Evolutionary conservation across 225 moss, liverwort and hornwort species (phyloP), one percentile per base, ranked within the genome.

Genomic region (Marchantia polymorpha): DNA sequence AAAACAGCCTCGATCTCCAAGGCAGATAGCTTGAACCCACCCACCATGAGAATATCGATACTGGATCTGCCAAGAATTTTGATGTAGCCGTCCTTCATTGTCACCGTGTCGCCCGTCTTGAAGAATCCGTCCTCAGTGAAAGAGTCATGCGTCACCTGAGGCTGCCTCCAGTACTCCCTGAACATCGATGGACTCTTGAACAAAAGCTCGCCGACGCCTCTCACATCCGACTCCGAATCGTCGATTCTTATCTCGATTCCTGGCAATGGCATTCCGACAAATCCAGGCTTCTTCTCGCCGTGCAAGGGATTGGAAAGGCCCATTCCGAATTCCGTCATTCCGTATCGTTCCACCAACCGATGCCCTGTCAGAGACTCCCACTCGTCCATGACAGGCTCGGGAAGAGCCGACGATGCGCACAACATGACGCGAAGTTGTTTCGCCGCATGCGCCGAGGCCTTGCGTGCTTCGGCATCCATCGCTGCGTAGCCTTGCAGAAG

Each of bases 271-370:
- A 82, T 75, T 74, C 94, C 96, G 30, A 97, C 96, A 52, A 85
- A 94, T 26, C 96, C 96, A 74, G 93, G 75, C 79, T 88, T 92
- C 79, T 94, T 89, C 23, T 91, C 92, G 23, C 96, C 94, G 47
- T 90, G 80, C 58, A 97, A 85, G 77, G 93, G 96, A 79, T 94
- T 97, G 59, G 92, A 89, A 27, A 94, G 72, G 54, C 84, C 94
- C 96, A 97, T 97, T 54, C 96, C 96, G 84, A 97, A 97, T 93
- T 97, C 96, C 29, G 96, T 97, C 96, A 97, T 97, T 67, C 94
- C 96, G 78, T 97, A 97, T 88, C 94, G 85, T 90, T 97, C 96
- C 66, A 97, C 90, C 71, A 97, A 78, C 23, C 89, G 86, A 83
- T 92, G 90, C 1, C 93, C 87, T 1, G 96, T 91, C 54, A 92